Evolutionary conservation across 176 grass and related monocot species (phyloP).

Genomic region (Elaeis guineensis): DNA sequence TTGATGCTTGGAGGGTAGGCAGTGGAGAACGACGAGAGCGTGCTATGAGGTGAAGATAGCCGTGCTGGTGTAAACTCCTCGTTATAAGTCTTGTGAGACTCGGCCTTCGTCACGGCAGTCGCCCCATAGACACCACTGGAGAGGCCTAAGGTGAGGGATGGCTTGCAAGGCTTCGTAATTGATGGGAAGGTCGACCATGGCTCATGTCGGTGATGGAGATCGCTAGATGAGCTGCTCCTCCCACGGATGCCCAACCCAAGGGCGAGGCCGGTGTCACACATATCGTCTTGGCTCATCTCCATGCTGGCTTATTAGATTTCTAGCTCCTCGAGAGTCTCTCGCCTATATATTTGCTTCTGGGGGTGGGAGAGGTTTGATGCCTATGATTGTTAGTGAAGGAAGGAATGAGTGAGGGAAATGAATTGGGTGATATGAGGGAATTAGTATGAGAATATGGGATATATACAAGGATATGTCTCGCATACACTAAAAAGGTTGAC

Average conservation of each 20-base stretch:
- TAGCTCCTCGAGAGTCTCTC: not conserved
- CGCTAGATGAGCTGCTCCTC: not conserved
- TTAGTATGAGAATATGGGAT: slow-evolving; percentile 1
- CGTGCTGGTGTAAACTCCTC: not conserved
- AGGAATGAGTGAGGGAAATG: slow-evolving; percentile 1
- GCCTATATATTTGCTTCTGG: not conserved
- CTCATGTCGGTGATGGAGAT: not conserved
- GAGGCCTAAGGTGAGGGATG: slow-evolving; percentile 74
- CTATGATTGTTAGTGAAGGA: slow-evolving; percentile 14
- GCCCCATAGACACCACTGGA: slow-evolving; percentile 11
- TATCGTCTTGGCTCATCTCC: slow-evolving; percentile 42
- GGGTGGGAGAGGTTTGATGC: not conserved
- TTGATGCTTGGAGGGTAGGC: not conserved
- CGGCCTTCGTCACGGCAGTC: no score
- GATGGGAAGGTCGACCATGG: not conserved
- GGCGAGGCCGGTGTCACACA: slow-evolving; percentile 48
- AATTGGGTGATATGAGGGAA: not conserved
- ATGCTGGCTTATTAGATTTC: slow-evolving; percentile 19
- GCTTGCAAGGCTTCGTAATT: slow-evolving; percentile 8
- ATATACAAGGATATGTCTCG: not conserved
- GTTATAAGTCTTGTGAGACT: not conserved
- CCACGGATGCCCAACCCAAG: slow-evolving; percentile 57
- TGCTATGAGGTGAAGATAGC: slow-evolving; percentile 19
- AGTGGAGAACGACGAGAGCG: slow-evolving; percentile 10
- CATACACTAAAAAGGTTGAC: slow-evolving; percentile 19